These are phyloP conservation scores for Baudoinia panamericana DNA, from an alignment of 495 filamentous ascomycete species.

Conservation along the genomic window DNA sequence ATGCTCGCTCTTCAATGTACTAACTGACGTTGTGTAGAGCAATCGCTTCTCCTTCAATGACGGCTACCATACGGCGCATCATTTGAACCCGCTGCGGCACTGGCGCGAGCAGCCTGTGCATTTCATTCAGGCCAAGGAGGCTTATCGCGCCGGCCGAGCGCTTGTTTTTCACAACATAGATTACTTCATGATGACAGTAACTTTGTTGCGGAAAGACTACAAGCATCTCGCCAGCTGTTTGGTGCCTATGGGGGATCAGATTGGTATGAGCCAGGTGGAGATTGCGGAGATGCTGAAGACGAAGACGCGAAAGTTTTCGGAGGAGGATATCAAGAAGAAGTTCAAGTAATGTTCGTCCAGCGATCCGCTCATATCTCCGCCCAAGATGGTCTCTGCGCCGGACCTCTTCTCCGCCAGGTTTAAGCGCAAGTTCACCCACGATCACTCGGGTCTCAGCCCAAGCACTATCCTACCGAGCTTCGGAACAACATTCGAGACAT, in stretches of 20 bases:
- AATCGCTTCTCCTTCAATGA: conserved; percentile 68
- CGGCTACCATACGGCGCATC: conserved; percentile 66
- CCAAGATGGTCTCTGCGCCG: no score
- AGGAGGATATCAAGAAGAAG: conserved; percentile 39
- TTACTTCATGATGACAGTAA: conserved; percentile 53
- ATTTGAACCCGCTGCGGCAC: conserved; percentile 58
- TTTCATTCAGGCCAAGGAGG: conserved; percentile 48
- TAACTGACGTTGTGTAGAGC: conserved; percentile 31
- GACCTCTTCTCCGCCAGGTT: no score
- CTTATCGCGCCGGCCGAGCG: conserved; percentile 46
- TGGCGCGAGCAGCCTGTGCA: conserved; percentile 60
- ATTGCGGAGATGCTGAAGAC: conserved; percentile 46
- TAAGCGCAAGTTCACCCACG: no score
- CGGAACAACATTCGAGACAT: no score
- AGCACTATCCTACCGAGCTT: no score
- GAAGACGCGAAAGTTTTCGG: conserved; percentile 48
- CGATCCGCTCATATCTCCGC: no score
- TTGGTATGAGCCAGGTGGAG: conserved; percentile 45
- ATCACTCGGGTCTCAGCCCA: no score
- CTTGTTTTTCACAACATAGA: conserved; percentile 62
- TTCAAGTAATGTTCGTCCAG: no score
- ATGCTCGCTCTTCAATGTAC: no score
- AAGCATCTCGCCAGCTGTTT: conserved; percentile 46
- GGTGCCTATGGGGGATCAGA: conserved; percentile 57
- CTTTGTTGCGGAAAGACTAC: conserved; percentile 50